phyloP scores from a whole-genome alignment of 1,284 basidiomycete genomes.

The Volvariella volvacea region DNA sequence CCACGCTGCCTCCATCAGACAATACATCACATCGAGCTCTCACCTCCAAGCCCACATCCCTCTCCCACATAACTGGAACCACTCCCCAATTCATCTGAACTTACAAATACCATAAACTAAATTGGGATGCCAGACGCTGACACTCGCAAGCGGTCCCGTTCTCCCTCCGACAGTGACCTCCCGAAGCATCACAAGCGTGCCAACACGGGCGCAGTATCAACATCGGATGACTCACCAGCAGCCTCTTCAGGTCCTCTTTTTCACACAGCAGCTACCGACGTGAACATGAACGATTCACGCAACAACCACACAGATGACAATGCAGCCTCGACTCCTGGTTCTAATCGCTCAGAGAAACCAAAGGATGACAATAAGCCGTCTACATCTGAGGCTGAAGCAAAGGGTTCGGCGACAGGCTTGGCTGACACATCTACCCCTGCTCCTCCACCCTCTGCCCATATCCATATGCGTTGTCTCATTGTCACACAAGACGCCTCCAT shows the following conservation, averaged over 20 bases:
- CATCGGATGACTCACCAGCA: conserved; percentile 52
- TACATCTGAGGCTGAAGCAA: conserved; percentile 23
- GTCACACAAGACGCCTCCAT: conserved; percentile 99
- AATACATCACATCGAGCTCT: conserved; percentile 17
- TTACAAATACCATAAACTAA: conserved; percentile 37
- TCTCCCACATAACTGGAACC: conserved; percentile 30
- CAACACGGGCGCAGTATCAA: conserved; percentile 63
- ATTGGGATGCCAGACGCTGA: conserved; percentile 78
- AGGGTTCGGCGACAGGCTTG: conserved; percentile 29
- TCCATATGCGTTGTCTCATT: conserved; percentile 94
- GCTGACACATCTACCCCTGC: conserved; percentile 34
- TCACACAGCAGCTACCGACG: conserved; percentile 43
- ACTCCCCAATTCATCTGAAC: conserved; percentile 35
- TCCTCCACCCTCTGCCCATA: conserved; percentile 62
- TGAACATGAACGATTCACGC: conserved; percentile 52
- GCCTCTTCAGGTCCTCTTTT: conserved; percentile 36
- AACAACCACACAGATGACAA: conserved; percentile 38
- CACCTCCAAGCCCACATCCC: conserved; percentile 30
- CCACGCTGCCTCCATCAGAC: conserved; percentile 36
- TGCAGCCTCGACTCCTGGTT: conserved; percentile 48
- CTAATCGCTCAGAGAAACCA: conserved; percentile 31
- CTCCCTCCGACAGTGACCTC: conserved; percentile 73
- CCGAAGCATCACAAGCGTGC: conserved; percentile 75
- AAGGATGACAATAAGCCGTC: conserved; percentile 31
- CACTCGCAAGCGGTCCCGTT: conserved; percentile 78